Evolutionary conservation across 2,329 filamentous ascomycete genomes (phyloP).

Genomic region (Fragosphaeria purpurea): DNA sequence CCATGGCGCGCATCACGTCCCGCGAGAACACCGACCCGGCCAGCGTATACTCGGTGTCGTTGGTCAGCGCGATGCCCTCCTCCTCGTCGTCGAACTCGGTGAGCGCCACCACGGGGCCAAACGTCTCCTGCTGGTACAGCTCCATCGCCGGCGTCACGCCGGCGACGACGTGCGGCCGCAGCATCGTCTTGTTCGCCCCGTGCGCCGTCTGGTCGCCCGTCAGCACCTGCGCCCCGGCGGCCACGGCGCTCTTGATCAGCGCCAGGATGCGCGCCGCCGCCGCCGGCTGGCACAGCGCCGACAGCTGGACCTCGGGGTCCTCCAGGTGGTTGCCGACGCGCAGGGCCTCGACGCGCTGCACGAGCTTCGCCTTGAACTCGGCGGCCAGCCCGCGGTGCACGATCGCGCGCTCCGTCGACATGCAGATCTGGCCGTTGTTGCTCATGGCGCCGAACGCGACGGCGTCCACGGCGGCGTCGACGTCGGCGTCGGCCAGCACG

Average conservation of each 20-base stretch:
- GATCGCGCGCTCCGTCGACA: conserved; percentile 10
- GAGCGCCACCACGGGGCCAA: conserved; percentile 54
- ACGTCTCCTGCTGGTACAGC: conserved; percentile 54
- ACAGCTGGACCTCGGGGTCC: conserved; percentile 17
- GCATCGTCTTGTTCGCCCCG: conserved; percentile 28
- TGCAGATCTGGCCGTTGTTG: conserved; percentile 52
- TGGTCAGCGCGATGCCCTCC: conserved; percentile 55
- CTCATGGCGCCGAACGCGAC: conserved; percentile 51
- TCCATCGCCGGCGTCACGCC: conserved; percentile 56
- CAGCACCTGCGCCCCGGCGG: conserved; percentile 47
- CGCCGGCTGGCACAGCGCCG: conserved; percentile 17
- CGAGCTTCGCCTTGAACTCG: conserved; percentile 9
- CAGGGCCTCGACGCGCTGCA: conserved; percentile 11
- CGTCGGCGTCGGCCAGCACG: conserved; percentile 56
- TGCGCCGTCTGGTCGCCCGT: conserved; percentile 32
- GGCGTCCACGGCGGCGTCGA: conserved; percentile 50
- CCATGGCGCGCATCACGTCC: conserved; percentile 43
- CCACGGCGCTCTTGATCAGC: conserved; percentile 44
- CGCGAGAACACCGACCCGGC: conserved; percentile 54
- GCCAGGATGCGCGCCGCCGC: conserved; percentile 15
- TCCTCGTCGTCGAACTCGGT: conserved; percentile 49
- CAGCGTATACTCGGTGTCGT: conserved; percentile 59
- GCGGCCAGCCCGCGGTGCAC: conserved; percentile 24
- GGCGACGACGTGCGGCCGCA: conserved; percentile 51
- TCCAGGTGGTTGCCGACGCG: conserved; percentile 18